phyloP scores from a whole-genome alignment of 305 asterid species.

The Stenogyne calaminthoides region DNA sequence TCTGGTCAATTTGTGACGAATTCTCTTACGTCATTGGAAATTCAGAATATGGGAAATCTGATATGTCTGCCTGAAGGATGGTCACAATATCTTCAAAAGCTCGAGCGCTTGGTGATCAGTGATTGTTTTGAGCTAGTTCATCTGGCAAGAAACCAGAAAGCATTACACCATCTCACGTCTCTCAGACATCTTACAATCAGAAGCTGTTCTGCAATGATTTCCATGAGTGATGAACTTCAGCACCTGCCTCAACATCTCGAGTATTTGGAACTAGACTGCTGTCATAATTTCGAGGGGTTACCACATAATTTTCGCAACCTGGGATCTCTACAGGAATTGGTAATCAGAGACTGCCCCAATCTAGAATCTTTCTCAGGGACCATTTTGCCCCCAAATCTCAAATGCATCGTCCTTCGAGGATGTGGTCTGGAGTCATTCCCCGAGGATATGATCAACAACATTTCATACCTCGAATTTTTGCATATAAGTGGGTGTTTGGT shows the following conservation, averaged over 20 bases:
- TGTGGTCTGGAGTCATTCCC: constrained; percentile 48
- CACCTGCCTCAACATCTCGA: constrained; percentile 44
- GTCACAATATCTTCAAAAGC: constrained; percentile 29
- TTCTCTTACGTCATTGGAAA: constrained; percentile 41
- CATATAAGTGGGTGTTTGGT: constrained; percentile 47
- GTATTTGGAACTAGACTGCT: constrained; percentile 44
- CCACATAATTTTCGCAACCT: constrained; percentile 40
- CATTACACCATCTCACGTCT: constrained; percentile 36
- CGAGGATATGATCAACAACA: constrained; percentile 38
- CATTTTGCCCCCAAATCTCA: constrained; percentile 43
- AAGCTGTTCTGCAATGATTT: constrained; percentile 39
- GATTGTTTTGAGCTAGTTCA: constrained; percentile 42
- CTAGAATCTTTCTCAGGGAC: constrained; percentile 40
- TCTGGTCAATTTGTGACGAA: constrained; percentile 29
- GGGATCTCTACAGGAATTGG: constrained; percentile 41
- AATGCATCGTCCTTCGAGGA: constrained; percentile 49
- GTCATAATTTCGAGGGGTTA: constrained; percentile 43
- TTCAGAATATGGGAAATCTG: constrained; percentile 38
- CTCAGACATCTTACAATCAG: constrained; percentile 44
- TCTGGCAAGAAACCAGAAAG: constrained; percentile 33
- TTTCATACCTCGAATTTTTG: constrained; percentile 38
- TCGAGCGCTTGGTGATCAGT: constrained; percentile 39
- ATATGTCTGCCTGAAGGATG: constrained; percentile 40
- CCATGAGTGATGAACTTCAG: constrained; percentile 37
- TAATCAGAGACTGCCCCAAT: constrained; percentile 47